Evolutionary conservation across 306 rosid species (phyloP), one percentile per base, ranked within the genome.

Genomic region (Inga oerstediana): DNA sequence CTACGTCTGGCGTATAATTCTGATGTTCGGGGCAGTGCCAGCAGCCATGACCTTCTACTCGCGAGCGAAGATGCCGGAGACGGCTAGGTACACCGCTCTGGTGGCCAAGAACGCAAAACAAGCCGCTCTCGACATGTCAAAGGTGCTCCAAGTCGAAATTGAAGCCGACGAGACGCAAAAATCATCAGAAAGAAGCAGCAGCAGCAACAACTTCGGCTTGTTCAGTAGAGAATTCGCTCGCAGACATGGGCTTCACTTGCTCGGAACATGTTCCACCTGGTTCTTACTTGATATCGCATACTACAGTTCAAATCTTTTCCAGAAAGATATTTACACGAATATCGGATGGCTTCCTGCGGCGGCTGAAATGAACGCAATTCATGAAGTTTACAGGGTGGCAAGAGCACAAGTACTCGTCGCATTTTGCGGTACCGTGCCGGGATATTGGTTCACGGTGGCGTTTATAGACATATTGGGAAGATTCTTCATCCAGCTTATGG

Each of bases 401-500:
- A 81, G 86, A 78, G 92, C 90, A 1, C 90, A 89, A 61, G 81
- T 85, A 46, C 79, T 89, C 9, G 85, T 89, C 3, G 90, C 90
- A 4, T 83, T 87, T 0, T 87, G 89, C 9, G 89, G 92, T 11
- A 89, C 89, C 0, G 83, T 87, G 0, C 92, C 90, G 1, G 89
- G 92, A 5, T 89, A 89, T 11, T 89, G 92, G 92, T 82, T 74
- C 81, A 89, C 90, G 0, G 90, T 89, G 20, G 48, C 75, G 1
- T 77, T 87, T 64, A 89, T 89, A 27, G 89, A 89, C 20, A 35
- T 46, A 0, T 32, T 89, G 1, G 92, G 90, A 35, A 59, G 90
- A 8, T 89, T 87, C 37, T 12, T 62, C 1, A 89, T 89, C 37
- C 92, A 89, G 62, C 45, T 84, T 0, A 13, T 83, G 17, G 92